phyloP scores from a whole-genome alignment of 208 protist species.

The Cochliopodium minus region DNA sequence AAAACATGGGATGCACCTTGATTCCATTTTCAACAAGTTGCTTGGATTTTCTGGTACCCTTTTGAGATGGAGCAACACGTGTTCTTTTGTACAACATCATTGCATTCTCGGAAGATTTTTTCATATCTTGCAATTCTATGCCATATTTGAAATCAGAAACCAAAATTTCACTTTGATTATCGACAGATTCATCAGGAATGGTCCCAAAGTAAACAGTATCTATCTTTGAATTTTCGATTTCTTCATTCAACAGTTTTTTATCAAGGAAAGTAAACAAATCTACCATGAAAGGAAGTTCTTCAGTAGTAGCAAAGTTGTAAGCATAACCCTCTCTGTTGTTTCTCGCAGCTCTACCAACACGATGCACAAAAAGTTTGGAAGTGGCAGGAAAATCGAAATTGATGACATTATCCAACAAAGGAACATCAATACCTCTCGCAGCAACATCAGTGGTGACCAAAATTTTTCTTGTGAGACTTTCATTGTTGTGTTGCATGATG shows the following conservation, averaged over 20 bases:
- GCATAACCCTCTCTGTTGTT: conserved; percentile 81
- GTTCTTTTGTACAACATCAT: neutral
- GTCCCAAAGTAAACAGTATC: neutral
- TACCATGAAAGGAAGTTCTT: conserved; percentile 79
- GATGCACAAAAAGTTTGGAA: conserved; percentile 89
- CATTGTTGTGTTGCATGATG: no score
- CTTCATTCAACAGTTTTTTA: neutral
- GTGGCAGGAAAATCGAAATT: conserved; percentile 95
- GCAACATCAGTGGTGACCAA: conserved; percentile 98
- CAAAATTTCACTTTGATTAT: neutral
- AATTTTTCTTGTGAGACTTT: conserved; percentile 28
- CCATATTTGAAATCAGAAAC: neutral
- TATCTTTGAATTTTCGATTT: neutral
- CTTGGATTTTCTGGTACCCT: neutral
- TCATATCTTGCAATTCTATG: neutral
- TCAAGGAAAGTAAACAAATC: neutral
- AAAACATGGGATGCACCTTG: neutral
- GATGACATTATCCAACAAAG: conserved; percentile 94
- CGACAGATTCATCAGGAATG: neutral
- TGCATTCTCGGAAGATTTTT: neutral
- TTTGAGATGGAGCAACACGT: neutral
- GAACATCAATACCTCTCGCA: conserved; percentile 94
- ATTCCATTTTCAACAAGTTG: neutral
- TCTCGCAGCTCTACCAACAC: conserved; percentile 92
- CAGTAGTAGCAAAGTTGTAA: conserved; percentile 76